Evolutionary conservation across 108 stramenopile species (phyloP).

Genomic region (Seminavis robusta): DNA sequence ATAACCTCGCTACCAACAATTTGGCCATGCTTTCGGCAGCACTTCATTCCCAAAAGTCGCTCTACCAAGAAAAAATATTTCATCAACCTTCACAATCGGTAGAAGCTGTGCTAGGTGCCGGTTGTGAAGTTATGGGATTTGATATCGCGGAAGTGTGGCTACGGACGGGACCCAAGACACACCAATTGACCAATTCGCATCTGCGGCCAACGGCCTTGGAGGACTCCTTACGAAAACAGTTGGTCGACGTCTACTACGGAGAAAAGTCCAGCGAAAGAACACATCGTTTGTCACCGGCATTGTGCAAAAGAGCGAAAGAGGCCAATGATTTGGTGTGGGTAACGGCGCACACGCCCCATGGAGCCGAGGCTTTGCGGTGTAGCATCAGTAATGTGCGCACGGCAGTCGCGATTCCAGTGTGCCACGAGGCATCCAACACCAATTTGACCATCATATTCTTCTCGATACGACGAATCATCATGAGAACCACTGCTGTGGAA

Average conservation of each 20-base stretch:
- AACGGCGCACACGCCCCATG: constrained; percentile 63
- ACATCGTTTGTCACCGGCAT: constrained; percentile 79
- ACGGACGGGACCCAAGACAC: constrained; percentile 88
- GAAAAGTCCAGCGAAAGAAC: constrained; percentile 67
- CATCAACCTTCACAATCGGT: constrained; percentile 52
- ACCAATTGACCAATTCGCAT: constrained; percentile 86
- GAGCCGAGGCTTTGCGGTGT: constrained; percentile 73
- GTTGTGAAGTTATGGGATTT: constrained; percentile 82
- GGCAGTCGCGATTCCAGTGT: constrained; percentile 88
- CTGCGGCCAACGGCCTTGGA: constrained; percentile 77
- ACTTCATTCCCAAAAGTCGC: constrained; percentile 20
- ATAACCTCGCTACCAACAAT: too few species aligned
- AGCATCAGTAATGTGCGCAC: constrained; percentile 81
- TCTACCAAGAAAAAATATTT: constrained; percentile 51
- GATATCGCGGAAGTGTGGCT: constrained; percentile 95
- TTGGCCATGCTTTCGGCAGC: too few species aligned
- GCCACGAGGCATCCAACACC: constrained; percentile 71
- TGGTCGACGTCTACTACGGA: constrained; percentile 90
- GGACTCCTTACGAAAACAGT: constrained; percentile 64
- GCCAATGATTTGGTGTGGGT: constrained; percentile 87
- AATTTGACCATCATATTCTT: constrained; percentile 89
- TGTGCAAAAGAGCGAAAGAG: constrained; percentile 89
- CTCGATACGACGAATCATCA: constrained; percentile 75
- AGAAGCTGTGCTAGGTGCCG: constrained; percentile 68
- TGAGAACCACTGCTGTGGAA: constrained; percentile 77